Evolutionary conservation across 768 basidiomycete genomes (phyloP), one percentile per base, ranked within the genome.

Genomic region (Boletellus sp.): DNA sequence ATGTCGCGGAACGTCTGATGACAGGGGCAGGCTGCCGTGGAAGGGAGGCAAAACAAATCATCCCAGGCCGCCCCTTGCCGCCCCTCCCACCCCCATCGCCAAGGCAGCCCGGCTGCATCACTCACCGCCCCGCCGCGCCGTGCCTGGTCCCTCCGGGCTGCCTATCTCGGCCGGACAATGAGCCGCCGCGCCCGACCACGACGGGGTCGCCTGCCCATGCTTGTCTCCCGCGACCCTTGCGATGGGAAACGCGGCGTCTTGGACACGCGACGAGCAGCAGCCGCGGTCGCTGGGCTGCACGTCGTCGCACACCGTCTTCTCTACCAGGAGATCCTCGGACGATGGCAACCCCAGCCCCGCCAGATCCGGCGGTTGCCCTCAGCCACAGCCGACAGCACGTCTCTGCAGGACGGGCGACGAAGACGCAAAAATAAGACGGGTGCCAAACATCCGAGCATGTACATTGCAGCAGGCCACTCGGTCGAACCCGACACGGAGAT

Each of bases 21-120:
- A 47, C 61, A 66, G 65, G 65, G 67, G 62, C 49, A 65, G 38
- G 48, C 23, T 20, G 26, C 36, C 67, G 67, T 66, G 65, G 67
- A 67, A 67, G 47, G 43, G n/a, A 42, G 17, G 13, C 26, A 47
- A 45, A 49, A 48, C 43, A 31, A 32, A 33, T 38, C 46, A 48
- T 61, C 59, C 50, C 59, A 52, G 52, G 50, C 44, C 24, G 17
- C 46, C 54, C 58, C 61, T 51, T 52, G 44, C 41, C 41, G 36
- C 38, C 20, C 33, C 50, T 59, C 50, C 40, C 60, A 59, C 53
- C 47, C 57, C 42, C 28, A 17, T 33, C 19, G 33, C 22, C 47
- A 11, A 28, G 28, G 7, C 28, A 11, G 28, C 28, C 9, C 28
- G 28, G 28, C 28, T n/a, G n/a, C n/a, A n/a, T n/a, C n/a, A n/a